Evolutionary conservation across 345 rosid species (phyloP).

Genomic region (Moringa oleifera): DNA sequence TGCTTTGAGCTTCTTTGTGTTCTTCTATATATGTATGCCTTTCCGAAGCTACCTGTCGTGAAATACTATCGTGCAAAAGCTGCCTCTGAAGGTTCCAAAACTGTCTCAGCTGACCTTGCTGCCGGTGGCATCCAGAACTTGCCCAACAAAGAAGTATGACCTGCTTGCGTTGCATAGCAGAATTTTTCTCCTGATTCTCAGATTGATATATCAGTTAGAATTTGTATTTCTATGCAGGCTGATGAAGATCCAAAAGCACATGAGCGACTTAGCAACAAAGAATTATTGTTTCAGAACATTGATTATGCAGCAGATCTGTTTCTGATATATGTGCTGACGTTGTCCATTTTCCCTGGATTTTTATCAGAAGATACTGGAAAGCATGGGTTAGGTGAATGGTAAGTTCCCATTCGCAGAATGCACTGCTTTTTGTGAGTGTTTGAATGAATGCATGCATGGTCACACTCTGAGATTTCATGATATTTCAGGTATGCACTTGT

Average conservation of each 20-base stretch:
- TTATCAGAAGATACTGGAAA: slow-evolving; percentile 77
- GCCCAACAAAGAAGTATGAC: background rate
- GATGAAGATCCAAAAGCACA: slow-evolving; percentile 24
- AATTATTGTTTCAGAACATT: slow-evolving; percentile 43
- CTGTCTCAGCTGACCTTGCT: slow-evolving; percentile 72
- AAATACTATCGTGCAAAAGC: slow-evolving; percentile 81
- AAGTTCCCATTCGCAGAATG: slow-evolving; percentile 11
- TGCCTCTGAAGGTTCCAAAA: slow-evolving; percentile 77
- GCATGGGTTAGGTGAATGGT: slow-evolving; percentile 70
- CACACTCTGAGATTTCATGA: background rate
- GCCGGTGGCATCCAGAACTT: slow-evolving; percentile 58
- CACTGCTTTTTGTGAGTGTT: too few species aligned
- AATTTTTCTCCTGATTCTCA: background rate
- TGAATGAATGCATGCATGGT: background rate
- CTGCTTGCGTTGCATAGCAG: background rate
- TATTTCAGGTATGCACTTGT: slow-evolving; percentile 68
- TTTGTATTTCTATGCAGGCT: slow-evolving; percentile 15
- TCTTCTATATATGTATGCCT: slow-evolving; percentile 51
- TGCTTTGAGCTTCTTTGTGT: slow-evolving; percentile 61
- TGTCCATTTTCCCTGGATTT: slow-evolving; percentile 88
- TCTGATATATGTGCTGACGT: slow-evolving; percentile 51
- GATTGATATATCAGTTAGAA: background rate
- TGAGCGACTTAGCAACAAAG: slow-evolving; percentile 44
- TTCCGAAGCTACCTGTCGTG: slow-evolving; percentile 72
- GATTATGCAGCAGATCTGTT: slow-evolving; percentile 59